phyloP scores from a whole-genome alignment of 768 basidiomycete species.

The Termitomyces sp. region DNA sequence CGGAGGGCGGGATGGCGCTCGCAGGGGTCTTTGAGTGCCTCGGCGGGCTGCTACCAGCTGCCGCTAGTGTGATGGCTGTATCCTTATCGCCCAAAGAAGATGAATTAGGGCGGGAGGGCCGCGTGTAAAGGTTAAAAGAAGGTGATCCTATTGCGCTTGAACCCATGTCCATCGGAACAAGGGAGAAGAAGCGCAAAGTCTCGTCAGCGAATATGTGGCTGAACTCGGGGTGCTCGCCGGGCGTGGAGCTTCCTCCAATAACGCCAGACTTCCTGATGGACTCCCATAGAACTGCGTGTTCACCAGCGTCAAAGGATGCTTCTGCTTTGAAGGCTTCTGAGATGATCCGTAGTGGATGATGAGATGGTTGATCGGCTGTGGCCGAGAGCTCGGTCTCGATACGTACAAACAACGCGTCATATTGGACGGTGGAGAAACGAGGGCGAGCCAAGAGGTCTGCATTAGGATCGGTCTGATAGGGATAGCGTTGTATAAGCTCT shows the following conservation, averaged over 20 bases:
- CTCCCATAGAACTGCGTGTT: slow-evolving; percentile 46
- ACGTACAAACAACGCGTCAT: slow-evolving; percentile 63
- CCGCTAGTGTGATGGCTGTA: slow-evolving; percentile 7
- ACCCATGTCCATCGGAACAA: slow-evolving; percentile 39
- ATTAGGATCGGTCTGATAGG: slow-evolving; percentile 38
- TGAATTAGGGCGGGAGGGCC: slow-evolving; percentile 25
- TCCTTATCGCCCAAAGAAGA: slow-evolving; percentile 23
- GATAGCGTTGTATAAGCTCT: slow-evolving; percentile 68
- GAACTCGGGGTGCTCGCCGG: slow-evolving; percentile 33
- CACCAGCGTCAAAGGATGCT: slow-evolving; percentile 23
- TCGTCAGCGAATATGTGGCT: slow-evolving; percentile 64
- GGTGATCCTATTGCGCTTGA: slow-evolving; percentile 26
- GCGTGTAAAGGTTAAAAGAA: slow-evolving; percentile 24
- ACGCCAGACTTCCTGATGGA: slow-evolving; percentile 40
- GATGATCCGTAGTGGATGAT: slow-evolving; percentile 56
- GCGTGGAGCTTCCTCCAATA: slow-evolving; percentile 24
- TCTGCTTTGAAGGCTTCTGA: slow-evolving; percentile 53
- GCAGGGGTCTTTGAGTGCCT: slow-evolving; percentile 25
- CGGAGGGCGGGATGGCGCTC: slow-evolving; percentile 21
- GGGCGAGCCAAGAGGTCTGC: slow-evolving; percentile 53
- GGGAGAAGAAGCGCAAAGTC: slow-evolving; percentile 48
- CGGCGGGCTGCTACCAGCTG: slow-evolving; percentile 10
- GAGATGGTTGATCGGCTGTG: slow-evolving; percentile 28
- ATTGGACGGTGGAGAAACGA: slow-evolving; percentile 59
- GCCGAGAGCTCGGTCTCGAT: slow-evolving; percentile 50